These are phyloP conservation scores for Didymella pinodella DNA, from an alignment of 2,329 filamentous ascomycete species.

Conservation along the genomic window DNA sequence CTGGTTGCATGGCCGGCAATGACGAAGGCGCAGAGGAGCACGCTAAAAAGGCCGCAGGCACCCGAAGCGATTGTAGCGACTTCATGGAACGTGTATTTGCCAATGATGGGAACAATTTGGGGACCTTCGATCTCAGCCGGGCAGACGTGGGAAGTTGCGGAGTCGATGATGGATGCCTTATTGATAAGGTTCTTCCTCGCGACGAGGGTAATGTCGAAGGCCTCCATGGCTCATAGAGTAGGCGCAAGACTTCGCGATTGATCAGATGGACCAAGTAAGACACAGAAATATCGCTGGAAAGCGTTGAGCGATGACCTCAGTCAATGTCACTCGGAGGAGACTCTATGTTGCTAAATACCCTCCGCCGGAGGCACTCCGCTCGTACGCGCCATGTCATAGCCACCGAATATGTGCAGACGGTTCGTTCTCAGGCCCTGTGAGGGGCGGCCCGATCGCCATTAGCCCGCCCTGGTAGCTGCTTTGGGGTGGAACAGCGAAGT, in stretches of 20 bases:
- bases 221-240: not conserved
- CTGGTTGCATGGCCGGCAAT: constrained; percentile 35
- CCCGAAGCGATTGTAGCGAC: constrained; percentile 36
- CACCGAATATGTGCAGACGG: constrained; percentile 3
- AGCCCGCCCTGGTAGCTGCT: constrained; percentile 1
- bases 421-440: not conserved
- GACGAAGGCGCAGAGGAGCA: constrained; percentile 24
- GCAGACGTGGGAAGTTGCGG: constrained; percentile 23
- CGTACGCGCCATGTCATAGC: constrained; percentile 10
- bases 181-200: constrained; percentile 10
- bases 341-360: constrained; percentile 7
- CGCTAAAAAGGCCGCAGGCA: constrained; percentile 30
- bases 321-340: not conserved
- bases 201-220: constrained; percentile 1
- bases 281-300: not conserved
- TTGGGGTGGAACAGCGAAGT: constrained; percentile 4
- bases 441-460: constrained; percentile 2
- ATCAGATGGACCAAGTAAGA: not conserved
- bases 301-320: constrained; percentile 4
- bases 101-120: constrained; percentile 31
- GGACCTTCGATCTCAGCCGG: constrained; percentile 27
- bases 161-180: constrained; percentile 9
- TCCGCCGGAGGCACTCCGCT: constrained; percentile 6
- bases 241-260: not conserved
- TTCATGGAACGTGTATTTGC: constrained; percentile 35